Evolutionary conservation across 2,329 filamentous ascomycete genomes (phyloP).

Genomic region (Botryotinia convoluta): DNA sequence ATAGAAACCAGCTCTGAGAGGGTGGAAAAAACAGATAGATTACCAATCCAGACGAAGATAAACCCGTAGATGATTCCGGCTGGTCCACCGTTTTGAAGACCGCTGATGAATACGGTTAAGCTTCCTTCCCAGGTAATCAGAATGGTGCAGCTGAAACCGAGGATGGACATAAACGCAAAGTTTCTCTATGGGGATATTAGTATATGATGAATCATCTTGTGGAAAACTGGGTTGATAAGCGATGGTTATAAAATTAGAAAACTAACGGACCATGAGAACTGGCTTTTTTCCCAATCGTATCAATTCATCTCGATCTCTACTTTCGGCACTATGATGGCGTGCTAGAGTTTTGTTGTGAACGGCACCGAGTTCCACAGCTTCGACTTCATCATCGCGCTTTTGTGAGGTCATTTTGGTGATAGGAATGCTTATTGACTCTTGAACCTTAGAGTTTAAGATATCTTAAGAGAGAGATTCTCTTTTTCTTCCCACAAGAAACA

Average conservation of each 20-base stretch:
- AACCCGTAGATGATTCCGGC: constrained; percentile 43
- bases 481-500: not conserved
- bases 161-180: constrained; percentile 43
- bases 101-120: constrained; percentile 1
- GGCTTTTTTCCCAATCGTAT: constrained; percentile 13
- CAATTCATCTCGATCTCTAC: constrained; percentile 7
- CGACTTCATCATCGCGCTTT: not conserved
- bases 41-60: constrained; percentile 37
- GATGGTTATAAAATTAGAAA: no score
- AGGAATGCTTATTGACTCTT: not conserved
- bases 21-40: constrained; percentile 23
- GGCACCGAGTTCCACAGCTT: not conserved
- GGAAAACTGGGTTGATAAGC: not conserved
- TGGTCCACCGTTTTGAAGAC: constrained; percentile 14
- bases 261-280: constrained; percentile 10
- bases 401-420: not conserved
- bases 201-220: not conserved
- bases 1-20: constrained; percentile 16
- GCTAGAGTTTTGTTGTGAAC: not conserved
- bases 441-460: not conserved
- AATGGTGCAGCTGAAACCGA: constrained; percentile 44
- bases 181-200: constrained; percentile 34
- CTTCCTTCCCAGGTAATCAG: constrained; percentile 44
- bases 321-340: not conserved
- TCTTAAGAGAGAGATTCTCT: not conserved